Conservation (phyloP, 192 early-diverging fungal species). For the Backusella sp. region DNA sequence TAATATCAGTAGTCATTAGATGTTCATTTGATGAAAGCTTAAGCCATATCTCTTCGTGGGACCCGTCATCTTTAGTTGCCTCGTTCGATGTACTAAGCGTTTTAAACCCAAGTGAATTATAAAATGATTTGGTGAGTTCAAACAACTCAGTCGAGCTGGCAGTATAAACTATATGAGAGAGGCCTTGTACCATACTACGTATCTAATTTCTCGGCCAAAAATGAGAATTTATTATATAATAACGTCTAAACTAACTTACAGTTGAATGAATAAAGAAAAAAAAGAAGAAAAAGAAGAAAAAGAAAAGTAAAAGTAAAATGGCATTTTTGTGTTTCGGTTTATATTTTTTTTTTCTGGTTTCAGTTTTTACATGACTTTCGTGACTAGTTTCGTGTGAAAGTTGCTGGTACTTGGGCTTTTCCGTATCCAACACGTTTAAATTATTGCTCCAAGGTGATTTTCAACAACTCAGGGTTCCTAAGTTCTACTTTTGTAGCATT, state of each 20-base stretch:
- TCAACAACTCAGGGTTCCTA: not conserved
- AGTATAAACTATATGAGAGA: constrained; percentile 26
- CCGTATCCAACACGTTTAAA: not conserved
- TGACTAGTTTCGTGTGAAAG: constrained; percentile 9
- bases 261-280: not conserved
- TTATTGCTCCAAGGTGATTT: not conserved
- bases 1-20: not conserved
- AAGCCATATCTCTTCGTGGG: not conserved
- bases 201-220: not conserved
- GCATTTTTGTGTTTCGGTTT: constrained; percentile 1
- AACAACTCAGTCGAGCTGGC: constrained; percentile 13
- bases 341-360: constrained; percentile 7
- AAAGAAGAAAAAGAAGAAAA: not conserved
- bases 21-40: not conserved
- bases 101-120: constrained; percentile 30
- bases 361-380: constrained; percentile 5
- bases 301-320: not conserved
- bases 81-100: constrained; percentile 14
- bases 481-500: not conserved
- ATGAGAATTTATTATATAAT: not conserved
- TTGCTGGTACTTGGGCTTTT: not conserved
- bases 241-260: not conserved
- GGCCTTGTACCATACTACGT: constrained; percentile 16
- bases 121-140: constrained; percentile 20
- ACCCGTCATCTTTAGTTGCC: not conserved